Conservation (phyloP, 2,329 filamentous ascomycete species). For the Albophoma yamanashiensis region DNA sequence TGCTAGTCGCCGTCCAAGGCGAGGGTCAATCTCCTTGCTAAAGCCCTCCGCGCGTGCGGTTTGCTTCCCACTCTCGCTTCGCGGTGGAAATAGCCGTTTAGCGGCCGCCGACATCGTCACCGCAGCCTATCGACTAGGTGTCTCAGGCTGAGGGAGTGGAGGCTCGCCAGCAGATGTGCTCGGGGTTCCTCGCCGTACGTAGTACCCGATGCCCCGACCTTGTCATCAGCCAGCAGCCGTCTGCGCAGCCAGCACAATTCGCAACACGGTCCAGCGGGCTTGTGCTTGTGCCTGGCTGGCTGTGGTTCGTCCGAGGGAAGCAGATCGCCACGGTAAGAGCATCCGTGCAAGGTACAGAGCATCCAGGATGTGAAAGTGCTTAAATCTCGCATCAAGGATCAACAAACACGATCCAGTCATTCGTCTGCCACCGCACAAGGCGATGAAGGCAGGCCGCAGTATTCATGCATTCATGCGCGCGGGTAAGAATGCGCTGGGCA, state of each 20-base stretch:
- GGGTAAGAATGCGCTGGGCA: neutral
- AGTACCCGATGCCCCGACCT: neutral
- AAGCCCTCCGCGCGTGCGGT: neutral
- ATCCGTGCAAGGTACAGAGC: neutral
- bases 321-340: neutral
- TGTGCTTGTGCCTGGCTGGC: neutral
- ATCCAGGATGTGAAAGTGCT: neutral
- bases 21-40: neutral
- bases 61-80: neutral
- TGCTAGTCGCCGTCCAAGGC: neutral
- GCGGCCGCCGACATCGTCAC: neutral
- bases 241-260: neutral
- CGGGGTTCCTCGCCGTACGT: neutral
- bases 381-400: neutral
- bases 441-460: neutral
- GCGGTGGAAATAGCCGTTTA: neutral
- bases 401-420: neutral
- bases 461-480: neutral
- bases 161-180: neutral
- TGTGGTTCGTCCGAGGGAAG: neutral
- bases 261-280: neutral
- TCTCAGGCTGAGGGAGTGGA: neutral
- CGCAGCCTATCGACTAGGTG: neutral
- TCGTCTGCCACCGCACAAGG: neutral
- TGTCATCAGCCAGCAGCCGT: neutral